A percentile compares a stretch with the other conserved stretches of the same genome.
Evolutionary conservation across 2,329 filamentous ascomycete species (phyloP).

Genomic region (Alternaria atra): DNA sequence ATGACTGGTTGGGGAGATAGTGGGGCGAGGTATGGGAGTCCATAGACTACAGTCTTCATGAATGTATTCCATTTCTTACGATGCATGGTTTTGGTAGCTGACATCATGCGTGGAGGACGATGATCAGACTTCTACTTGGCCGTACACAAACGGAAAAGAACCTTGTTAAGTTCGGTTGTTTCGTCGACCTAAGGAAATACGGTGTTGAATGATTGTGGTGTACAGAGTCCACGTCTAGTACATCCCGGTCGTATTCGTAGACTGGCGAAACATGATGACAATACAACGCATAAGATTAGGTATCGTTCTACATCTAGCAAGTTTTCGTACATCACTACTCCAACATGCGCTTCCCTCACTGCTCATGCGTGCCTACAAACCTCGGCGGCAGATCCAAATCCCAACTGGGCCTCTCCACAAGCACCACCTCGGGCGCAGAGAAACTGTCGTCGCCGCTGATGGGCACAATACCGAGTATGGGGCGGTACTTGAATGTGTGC

Average conservation of each 20-base stretch:
- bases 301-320: background rate
- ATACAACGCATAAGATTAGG: slow-evolving; percentile 9
- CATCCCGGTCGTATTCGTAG: background rate
- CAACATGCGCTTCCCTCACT: slow-evolving; percentile 12
- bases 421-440: slow-evolving; percentile 75
- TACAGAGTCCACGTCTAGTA: background rate
- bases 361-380: slow-evolving; percentile 57
- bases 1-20: slow-evolving; percentile 5
- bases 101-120: background rate
- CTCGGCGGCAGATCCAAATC: slow-evolving; percentile 79
- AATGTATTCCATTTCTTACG: background rate
- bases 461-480: slow-evolving; percentile 80
- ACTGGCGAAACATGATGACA: background rate
- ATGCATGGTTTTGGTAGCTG: background rate
- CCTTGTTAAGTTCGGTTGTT: background rate
- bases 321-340: background rate
- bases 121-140: background rate
- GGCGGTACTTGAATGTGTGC: slow-evolving; percentile 91
- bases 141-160: too few relatives aligned
- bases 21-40: background rate
- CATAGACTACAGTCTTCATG: background rate
- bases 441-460: slow-evolving; percentile 56
- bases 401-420: slow-evolving; percentile 87
- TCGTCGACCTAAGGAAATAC: background rate
- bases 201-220: background rate